Conservation (phyloP, 768 basidiomycete species). For the Filobasidium floriforme region DNA sequence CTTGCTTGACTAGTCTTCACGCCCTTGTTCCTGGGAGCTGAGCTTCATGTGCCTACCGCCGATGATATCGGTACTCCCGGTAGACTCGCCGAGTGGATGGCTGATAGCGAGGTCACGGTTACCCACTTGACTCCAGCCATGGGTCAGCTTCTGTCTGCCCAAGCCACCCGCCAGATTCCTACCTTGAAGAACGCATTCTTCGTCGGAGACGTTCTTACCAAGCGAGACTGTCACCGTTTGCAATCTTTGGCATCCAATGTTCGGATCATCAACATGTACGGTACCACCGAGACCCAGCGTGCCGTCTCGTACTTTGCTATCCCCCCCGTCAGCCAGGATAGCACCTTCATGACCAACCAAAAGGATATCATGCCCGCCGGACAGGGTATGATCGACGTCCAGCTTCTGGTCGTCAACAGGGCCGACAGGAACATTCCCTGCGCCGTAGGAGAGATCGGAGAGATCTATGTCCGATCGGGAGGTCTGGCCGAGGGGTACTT, state of each 20-base stretch:
- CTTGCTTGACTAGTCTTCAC: slow-evolving; percentile 71
- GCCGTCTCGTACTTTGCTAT: slow-evolving; percentile 96
- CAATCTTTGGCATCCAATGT: slow-evolving; percentile 89
- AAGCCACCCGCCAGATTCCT: slow-evolving; percentile 72
- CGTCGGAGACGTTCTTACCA: slow-evolving; percentile 97
- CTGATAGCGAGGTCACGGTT: slow-evolving; percentile 76
- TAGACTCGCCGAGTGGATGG: slow-evolving; percentile 97
- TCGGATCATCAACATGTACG: slow-evolving; percentile 98
- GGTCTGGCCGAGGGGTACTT: slow-evolving; percentile 93
- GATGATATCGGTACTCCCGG: slow-evolving; percentile 97
- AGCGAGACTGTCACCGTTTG: slow-evolving; percentile 89
- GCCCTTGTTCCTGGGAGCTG: slow-evolving; percentile 91
- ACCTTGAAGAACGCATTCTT: slow-evolving; percentile 87
- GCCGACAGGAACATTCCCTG: slow-evolving; percentile 75
- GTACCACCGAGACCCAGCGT: slow-evolving; percentile 97
- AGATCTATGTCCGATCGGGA: slow-evolving; percentile 95
- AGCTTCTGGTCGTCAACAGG: slow-evolving; percentile 90
- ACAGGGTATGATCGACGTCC: slow-evolving; percentile 94
- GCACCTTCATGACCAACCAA: slow-evolving; percentile 82
- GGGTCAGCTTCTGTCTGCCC: slow-evolving; percentile 90
- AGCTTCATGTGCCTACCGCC: slow-evolving; percentile 88
- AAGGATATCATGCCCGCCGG: slow-evolving; percentile 99
- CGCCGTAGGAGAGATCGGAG: slow-evolving; percentile 91
- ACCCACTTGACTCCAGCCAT: slow-evolving; percentile 82
- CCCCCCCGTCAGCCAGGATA: slow-evolving; percentile 70